Base-by-base conservation (phyloP, 805 yeast genomes). In the Maudiozyma serrabonitensis region DNA sequence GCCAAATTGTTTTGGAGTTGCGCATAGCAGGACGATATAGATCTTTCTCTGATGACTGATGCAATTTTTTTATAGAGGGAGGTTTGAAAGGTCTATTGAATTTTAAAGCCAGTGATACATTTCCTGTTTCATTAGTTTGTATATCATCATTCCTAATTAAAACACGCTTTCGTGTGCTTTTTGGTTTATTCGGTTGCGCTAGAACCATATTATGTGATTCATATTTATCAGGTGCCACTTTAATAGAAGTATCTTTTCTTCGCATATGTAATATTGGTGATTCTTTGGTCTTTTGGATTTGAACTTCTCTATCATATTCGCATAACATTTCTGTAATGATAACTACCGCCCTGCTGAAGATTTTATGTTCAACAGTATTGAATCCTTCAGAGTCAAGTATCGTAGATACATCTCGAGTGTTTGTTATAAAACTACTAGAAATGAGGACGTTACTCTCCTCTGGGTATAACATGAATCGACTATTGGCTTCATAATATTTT, bases 31-130 rank as follows among this genome's bases (percentile, higher is more conserved):
- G 32, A 28, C 32, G 32, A 9, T 28, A 11, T 9, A 2, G 3
- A 28, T 11, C 32, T 28, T 28, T 28, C 32, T 28, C 32, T 11
- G 12, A 28, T 9, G 32, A 28, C 12, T 11, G 32, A 28, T 9
- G 9, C 12, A 8, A 28, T 28, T 28, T 28, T 11, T 28, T 28
- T 11, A 28, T 28, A 28, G 12, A 8, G 6, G 68, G 68, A 23
- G 60, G 57, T 44, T 55, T 62, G 44, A 64, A 64, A 13, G 67
- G 69, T 48, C 47, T 55, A 45, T 62, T 62, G 46, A 61, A 54
- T 41, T 55, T 58, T 11, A 64, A 47, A 6, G 64, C 64, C 19
- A 64, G 43, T n/a, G 50, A 47, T 15, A 50, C 26, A 8, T 25
- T 35, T 13, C 40, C 41, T 12, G 25, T 16, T 12, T 41, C 46